These are phyloP conservation scores for Paraurostyla sp. DNA, from an alignment of 73 alveolate genomes.

Conservation along the genomic window DNA sequence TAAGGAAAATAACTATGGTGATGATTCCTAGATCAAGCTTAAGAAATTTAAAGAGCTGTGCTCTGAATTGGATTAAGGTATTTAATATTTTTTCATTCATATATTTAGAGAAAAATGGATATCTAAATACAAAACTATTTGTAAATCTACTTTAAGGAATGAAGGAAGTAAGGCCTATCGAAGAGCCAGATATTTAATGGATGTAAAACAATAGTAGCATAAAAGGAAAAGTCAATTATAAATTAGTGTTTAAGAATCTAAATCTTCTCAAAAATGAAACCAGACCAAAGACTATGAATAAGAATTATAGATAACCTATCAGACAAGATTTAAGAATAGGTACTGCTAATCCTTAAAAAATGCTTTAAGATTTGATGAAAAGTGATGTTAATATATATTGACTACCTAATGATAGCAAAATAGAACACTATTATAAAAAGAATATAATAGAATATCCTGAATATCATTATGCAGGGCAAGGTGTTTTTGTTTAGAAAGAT, in stretches of 20 bases:
- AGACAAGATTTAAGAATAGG: background rate
- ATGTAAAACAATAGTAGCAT: background rate
- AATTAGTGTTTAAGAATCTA: background rate
- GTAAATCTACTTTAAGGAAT: background rate
- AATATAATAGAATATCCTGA: constrained; percentile 16
- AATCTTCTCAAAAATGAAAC: background rate
- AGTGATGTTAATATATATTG: background rate
- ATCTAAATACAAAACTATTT: background rate
- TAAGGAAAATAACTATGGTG: too few relatives aligned
- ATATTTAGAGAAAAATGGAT: constrained; percentile 5
- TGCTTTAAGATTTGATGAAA: background rate
- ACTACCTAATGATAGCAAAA: background rate
- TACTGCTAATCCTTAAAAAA: background rate
- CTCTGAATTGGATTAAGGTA: background rate
- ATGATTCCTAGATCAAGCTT: too few relatives aligned
- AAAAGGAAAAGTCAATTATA: constrained; percentile 16
- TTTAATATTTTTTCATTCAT: background rate
- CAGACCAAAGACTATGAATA: background rate
- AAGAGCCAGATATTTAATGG: constrained; percentile 6
- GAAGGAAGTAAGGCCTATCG: background rate
- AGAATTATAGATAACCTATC: background rate
- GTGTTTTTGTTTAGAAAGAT: background rate
- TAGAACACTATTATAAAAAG: background rate
- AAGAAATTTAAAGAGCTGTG: background rate
- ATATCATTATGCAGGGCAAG: constrained; percentile 2